phyloP scores from a whole-genome alignment of 371 early-diverging fungal genomes.

The Actinomortierella ambigua region DNA sequence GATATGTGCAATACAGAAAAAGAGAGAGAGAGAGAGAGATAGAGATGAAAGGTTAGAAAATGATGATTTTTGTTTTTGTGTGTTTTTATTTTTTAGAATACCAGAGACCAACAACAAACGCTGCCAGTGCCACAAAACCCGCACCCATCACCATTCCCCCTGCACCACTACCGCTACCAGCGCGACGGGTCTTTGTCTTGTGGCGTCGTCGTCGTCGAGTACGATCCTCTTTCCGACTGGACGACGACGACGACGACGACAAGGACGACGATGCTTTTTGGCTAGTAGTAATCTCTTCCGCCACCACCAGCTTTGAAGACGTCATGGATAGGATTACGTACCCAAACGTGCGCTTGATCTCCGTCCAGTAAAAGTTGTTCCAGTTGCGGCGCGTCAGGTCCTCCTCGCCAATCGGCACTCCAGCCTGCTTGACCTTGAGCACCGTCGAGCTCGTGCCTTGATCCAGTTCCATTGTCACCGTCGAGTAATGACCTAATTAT shows the following conservation, averaged over 20 bases:
- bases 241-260: constrained; percentile 8
- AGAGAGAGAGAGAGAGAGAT: background rate
- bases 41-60: background rate
- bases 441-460: constrained; percentile 72
- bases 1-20: too few species aligned
- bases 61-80: constrained; percentile 1
- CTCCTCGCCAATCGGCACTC: constrained; percentile 90
- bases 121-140: constrained; percentile 49
- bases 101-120: constrained; percentile 49
- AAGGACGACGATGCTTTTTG: constrained; percentile 6
- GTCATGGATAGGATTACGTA: constrained; percentile 47
- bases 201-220: constrained; percentile 25
- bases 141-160: constrained; percentile 40
- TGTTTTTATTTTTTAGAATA: constrained; percentile 45
- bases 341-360: constrained; percentile 93
- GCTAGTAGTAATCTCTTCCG: background rate
- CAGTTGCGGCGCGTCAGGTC: constrained; percentile 86
- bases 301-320: constrained; percentile 1
- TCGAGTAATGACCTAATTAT: constrained; percentile 84
- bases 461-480: constrained; percentile 76
- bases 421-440: constrained; percentile 80
- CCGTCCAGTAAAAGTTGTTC: constrained; percentile 92
- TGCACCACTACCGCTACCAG: constrained; percentile 16
- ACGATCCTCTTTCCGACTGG: constrained; percentile 13
- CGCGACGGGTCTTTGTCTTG: constrained; percentile 10